Evolutionary conservation across 352 stramenopile genomes (phyloP).

Genomic region (Phytophthora colocasiae): DNA sequence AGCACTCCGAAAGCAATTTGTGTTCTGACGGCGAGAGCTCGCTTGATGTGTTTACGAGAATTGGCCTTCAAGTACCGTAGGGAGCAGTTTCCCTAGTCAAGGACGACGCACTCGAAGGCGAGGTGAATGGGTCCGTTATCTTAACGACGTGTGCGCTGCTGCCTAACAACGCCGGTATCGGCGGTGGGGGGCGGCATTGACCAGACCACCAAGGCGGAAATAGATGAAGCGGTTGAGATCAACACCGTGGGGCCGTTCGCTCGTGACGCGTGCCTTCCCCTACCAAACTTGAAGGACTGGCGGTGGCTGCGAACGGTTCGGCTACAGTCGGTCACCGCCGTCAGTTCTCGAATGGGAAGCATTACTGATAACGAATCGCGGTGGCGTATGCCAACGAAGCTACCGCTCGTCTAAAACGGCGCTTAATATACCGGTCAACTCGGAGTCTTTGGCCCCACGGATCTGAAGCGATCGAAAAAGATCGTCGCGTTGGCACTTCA

Average conservation of each 20-base stretch:
- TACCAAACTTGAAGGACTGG: slow-evolving; percentile 48
- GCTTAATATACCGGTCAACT: slow-evolving; percentile 72
- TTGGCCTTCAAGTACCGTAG: too few species aligned
- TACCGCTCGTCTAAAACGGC: slow-evolving; percentile 73
- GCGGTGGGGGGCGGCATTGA: slow-evolving; percentile 40
- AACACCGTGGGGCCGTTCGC: slow-evolving; percentile 61
- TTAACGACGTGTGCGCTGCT: too few species aligned
- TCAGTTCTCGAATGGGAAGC: slow-evolving; percentile 53
- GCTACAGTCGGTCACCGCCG: slow-evolving; percentile 45
- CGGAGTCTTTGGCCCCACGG: slow-evolving; percentile 39
- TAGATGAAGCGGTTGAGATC: slow-evolving; percentile 65
- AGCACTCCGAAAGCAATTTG: neutral
- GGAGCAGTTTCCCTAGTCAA: too few species aligned
- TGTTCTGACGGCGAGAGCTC: neutral
- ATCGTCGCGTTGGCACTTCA: slow-evolving; percentile 49
- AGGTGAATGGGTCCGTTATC: too few species aligned
- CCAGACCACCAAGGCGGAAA: slow-evolving; percentile 45
- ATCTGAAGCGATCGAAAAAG: slow-evolving; percentile 55
- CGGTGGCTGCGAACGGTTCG: slow-evolving; percentile 23
- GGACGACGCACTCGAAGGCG: too few species aligned
- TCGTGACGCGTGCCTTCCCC: slow-evolving; percentile 54
- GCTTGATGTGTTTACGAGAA: too few species aligned
- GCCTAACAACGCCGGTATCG: slow-evolving; percentile 52
- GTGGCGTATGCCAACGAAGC: slow-evolving; percentile 48
- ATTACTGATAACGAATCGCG: slow-evolving; percentile 41